Base-by-base conservation (phyloP, 148 eudicot genomes). In the Silene latifolia region DNA sequence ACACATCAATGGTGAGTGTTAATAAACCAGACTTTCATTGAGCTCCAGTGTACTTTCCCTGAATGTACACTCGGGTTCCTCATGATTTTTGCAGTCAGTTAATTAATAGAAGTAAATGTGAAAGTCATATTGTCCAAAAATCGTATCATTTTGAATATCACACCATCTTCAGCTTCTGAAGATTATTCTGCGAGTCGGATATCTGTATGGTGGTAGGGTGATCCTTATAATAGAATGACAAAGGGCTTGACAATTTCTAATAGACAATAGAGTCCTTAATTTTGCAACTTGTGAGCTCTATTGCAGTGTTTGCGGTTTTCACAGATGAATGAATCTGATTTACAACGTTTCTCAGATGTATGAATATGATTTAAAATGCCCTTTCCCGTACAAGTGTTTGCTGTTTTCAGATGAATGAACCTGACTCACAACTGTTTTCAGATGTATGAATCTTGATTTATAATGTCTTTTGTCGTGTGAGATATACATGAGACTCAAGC, bases 1-100 rank as follows among this genome's bases (percentile, higher is more conserved):
- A 92, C 97, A n/a, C 98, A 95, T 83, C 84, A 80, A 46, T 74
- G 73, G 98, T 95, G 74, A 84, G 92, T 82, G 21, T 15, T 51
- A n/a, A 18, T 12, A 25, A 14, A 21, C 39, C 23, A 21, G 11
- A 46, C 21, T 60, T 42, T 39, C 32, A 69, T 12, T 56, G 13
- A 8, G 44, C 10, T 57, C 23, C 24, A 21, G 5, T 9, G 39
- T 13, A 56, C 65, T 78, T 74, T 23, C 64, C 39, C 32, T 58
- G 62, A 48, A 42, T 59, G 0, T 17, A 2, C 77, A 12, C 3
- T 35, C 39, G 2, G 2, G 4, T 35, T 35, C 4, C 2, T 3
- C 39, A 35, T 35, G 0, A 35, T 25, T 10, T 39, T 68, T 63
- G 63, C 53, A 11, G 27, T 57, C 42, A 18, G 24, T 29, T 68